These are phyloP conservation scores for Spergularia bocconei DNA, from an alignment of 148 eudicot species.

Conservation along the genomic window DNA sequence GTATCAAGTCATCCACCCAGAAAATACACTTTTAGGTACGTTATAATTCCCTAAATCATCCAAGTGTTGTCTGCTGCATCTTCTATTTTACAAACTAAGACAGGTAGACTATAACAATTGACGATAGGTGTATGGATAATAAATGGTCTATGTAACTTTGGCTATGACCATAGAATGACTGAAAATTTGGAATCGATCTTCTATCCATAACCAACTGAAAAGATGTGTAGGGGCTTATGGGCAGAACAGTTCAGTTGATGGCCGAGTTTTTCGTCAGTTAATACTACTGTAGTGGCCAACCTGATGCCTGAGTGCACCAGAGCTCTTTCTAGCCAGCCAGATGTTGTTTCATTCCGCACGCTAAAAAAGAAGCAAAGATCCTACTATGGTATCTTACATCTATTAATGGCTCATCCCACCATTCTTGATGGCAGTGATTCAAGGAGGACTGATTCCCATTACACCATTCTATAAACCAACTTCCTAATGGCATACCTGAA, in stretches of 20 bases:
- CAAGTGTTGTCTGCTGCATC: not conserved
- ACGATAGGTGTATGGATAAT: not conserved
- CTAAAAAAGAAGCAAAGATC: not conserved
- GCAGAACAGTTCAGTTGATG: constrained; percentile 15
- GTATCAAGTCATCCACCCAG: not conserved
- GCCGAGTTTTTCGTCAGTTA: constrained; percentile 13
- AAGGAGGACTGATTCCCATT: constrained; percentile 19
- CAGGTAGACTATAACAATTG: constrained; percentile 11
- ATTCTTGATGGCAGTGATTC: constrained; percentile 7
- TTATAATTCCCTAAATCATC: not conserved
- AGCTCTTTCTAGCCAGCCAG: constrained; percentile 9
- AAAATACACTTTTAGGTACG: not conserved
- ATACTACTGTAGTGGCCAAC: constrained; percentile 21
- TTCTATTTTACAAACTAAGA: not conserved
- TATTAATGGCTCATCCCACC: constrained; percentile 11
- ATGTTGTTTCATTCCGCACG: constrained; percentile 7
- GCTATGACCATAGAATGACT: constrained; percentile 19
- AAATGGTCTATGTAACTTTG: not conserved
- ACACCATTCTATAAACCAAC: constrained; percentile 1
- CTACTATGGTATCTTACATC: constrained; percentile 1
- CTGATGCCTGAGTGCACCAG: constrained; percentile 15
- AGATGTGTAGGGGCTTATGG: constrained; percentile 19
- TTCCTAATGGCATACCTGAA: not conserved
- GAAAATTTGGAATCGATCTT: constrained; percentile 19
- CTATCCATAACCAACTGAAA: constrained; percentile 13